Evolutionary conservation across 768 basidiomycete species (phyloP).

Genomic region (Leccinellum luteum): DNA sequence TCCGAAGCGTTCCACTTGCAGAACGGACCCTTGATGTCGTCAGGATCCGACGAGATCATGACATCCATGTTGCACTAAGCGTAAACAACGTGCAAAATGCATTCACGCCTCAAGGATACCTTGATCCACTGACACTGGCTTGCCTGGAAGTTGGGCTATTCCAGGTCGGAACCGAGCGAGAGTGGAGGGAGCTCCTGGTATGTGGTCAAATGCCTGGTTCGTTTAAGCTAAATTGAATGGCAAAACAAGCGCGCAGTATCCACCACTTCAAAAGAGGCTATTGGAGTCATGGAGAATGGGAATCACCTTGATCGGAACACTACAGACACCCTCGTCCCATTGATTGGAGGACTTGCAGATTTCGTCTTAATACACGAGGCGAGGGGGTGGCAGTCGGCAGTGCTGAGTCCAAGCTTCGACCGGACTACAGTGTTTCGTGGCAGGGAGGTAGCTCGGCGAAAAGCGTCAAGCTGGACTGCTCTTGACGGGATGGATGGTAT

Average conservation of each 20-base stretch:
- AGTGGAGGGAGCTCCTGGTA: constrained; percentile 49
- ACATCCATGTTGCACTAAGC: constrained; percentile 51
- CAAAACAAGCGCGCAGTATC: constrained; percentile 47
- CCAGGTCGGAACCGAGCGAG: constrained; percentile 50
- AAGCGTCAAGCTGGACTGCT: constrained; percentile 15
- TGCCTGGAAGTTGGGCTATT: constrained; percentile 58
- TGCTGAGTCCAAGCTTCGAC: constrained; percentile 43
- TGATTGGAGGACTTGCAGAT: constrained; percentile 46
- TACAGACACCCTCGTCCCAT: constrained; percentile 33
- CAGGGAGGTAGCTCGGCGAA: constrained; percentile 17
- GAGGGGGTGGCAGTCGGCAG: constrained; percentile 41
- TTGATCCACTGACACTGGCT: constrained; percentile 60
- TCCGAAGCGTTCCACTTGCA: constrained; percentile 33
- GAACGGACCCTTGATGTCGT: constrained; percentile 58
- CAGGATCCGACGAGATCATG: constrained; percentile 41
- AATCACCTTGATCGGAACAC: not conserved
- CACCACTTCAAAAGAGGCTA: constrained; percentile 49
- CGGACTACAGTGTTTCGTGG: constrained; percentile 19
- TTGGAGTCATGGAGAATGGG: constrained; percentile 34
- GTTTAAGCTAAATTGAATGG: constrained; percentile 3
- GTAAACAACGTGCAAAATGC: constrained; percentile 68
- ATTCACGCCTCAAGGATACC: constrained; percentile 65
- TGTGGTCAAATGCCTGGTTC: constrained; percentile 14
- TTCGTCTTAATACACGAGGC: constrained; percentile 58
- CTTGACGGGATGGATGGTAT: constrained; percentile 12